Evolutionary conservation across 2,329 filamentous ascomycete species (phyloP).

Genomic region (Pseudocercospora cruenta): DNA sequence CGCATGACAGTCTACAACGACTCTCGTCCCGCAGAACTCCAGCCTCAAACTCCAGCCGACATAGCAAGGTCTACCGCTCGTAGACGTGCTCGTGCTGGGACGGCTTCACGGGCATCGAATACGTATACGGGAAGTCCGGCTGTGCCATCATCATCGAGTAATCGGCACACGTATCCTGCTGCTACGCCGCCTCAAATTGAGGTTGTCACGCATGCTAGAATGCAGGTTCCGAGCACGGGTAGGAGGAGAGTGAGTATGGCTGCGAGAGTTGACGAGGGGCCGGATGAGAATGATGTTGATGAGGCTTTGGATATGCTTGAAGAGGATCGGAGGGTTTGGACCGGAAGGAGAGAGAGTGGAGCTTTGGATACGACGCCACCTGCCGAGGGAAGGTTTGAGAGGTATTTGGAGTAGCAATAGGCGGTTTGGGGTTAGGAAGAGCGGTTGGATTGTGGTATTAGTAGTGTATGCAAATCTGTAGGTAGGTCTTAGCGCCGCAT

Average conservation of each 20-base stretch:
- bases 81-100: constrained; percentile 25
- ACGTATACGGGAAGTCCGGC: not conserved
- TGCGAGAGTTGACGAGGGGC: constrained; percentile 11
- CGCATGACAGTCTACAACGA: constrained; percentile 39
- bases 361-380: constrained; percentile 38
- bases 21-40: constrained; percentile 27
- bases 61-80: constrained; percentile 24
- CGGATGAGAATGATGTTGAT: constrained; percentile 35
- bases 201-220: not conserved
- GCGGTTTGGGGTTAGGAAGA: not conserved
- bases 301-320: constrained; percentile 28
- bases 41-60: constrained; percentile 43
- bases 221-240: not conserved
- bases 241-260: not conserved
- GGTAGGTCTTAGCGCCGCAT: not conserved
- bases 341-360: constrained; percentile 26
- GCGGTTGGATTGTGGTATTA: not conserved
- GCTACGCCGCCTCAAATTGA: constrained; percentile 3
- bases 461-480: not conserved
- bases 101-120: not conserved
- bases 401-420: constrained; percentile 13
- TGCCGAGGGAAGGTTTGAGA: constrained; percentile 37
- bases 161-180: constrained; percentile 24
- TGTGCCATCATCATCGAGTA: not conserved
- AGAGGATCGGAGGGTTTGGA: constrained; percentile 31